A percentile compares a stretch with the other conserved stretches of the same genome.
Evolutionary conservation across 768 basidiomycete species (phyloP).

Genomic region (Russula brevipes): DNA sequence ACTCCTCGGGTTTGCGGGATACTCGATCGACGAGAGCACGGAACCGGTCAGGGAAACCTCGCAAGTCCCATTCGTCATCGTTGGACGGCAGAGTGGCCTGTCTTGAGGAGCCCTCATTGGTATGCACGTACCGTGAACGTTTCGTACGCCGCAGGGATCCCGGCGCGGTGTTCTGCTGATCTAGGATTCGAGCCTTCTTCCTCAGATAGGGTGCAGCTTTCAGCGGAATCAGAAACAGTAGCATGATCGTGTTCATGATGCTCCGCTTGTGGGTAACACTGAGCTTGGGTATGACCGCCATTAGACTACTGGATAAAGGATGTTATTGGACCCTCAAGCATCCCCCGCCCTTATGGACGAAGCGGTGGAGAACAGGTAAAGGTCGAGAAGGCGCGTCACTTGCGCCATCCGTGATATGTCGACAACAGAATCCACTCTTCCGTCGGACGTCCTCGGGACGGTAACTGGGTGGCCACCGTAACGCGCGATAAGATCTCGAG

Average conservation of each 20-base stretch:
- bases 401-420: neutral
- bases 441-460: conserved; percentile 3
- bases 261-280: neutral
- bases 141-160: conserved; percentile 9
- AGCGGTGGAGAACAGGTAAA: neutral
- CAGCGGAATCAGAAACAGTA: neutral
- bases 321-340: neutral
- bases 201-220: conserved; percentile 16
- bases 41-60: conserved; percentile 48
- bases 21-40: conserved; percentile 47
- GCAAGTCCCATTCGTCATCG: conserved; percentile 35
- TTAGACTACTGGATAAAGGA: conserved; percentile 13
- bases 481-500: neutral
- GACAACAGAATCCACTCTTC: neutral
- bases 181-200: conserved; percentile 10
- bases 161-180: neutral
- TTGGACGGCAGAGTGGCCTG: neutral
- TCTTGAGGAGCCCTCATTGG: neutral
- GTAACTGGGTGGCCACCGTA: neutral
- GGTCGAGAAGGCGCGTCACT: conserved; percentile 6
- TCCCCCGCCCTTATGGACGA: neutral
- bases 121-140: conserved; percentile 1
- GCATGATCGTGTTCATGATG: conserved; percentile 2
- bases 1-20: conserved; percentile 49
- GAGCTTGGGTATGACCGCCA: conserved; percentile 20